Base-by-base conservation (phyloP, 164 flowering plant genomes). In the Piper betle region DNA sequence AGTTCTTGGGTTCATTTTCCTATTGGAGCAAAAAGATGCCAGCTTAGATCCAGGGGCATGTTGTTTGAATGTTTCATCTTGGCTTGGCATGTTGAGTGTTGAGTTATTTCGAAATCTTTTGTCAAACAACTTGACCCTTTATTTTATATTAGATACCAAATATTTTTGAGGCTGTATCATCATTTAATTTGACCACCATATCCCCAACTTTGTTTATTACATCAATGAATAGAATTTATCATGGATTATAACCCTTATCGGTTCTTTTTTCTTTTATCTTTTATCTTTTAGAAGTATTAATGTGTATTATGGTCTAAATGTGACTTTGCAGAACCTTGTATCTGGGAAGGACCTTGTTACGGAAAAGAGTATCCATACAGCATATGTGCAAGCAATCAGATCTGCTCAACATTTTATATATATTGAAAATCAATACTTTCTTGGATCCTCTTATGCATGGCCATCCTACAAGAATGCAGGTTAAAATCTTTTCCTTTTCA, bases 371-470 rank as follows among this genome's bases (percentile, higher is more conserved):
- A 89, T 89, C 72, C 94, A 86, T 63, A 83, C 82, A 62, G 92
- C 82, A 42, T 88, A 85, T 72, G 83, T 85, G 61, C 84, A 88
- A 61, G 92, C 90, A 25, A 84, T 88, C 62, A 77, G 96, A 81
- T 82, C 88, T 52, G 96, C 96, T 37, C 84, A 88, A 48, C 89
- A 82, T 69, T 85, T 74, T 70, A 85, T 87, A 58, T 87, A 87
- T 68, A 85, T 87, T 66, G 94, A 87, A 64, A 87, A 87, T 58
- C 91, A 87, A 39, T 58, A 58, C 18, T 38, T 58, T 37, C 60
- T 88, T 39, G 93, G 96, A 55, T 89, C 96, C 52, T 86, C 96
- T 52, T 89, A 77, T 82, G 88, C 71, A 40, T 89, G 94, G 91
- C 89, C 89, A 55, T 79, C 84, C 6, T 85, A 89, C 71, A 78